Conservation (phyloP, 495 filamentous ascomycete genomes). For the Penicillium paxilli region DNA sequence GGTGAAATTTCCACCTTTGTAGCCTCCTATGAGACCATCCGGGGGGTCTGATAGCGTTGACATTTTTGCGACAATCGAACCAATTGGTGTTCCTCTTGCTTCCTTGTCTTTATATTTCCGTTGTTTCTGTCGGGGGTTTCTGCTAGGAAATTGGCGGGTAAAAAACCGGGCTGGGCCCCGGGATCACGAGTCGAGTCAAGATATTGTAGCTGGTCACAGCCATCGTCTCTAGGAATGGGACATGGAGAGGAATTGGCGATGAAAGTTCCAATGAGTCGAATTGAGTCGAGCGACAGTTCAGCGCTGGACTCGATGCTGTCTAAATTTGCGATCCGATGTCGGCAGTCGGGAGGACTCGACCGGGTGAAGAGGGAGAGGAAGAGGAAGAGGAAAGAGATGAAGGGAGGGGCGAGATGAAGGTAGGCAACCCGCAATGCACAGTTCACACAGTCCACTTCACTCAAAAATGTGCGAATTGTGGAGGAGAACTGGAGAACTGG, state of each 20-base stretch:
- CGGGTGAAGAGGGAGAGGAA: background rate
- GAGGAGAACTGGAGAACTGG: background rate
- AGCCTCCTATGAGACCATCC: constrained; percentile 37
- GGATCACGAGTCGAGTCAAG: background rate
- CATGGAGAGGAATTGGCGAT: background rate
- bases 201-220: background rate
- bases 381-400: background rate
- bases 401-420: background rate
- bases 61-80: too few relatives aligned
- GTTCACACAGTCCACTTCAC: background rate
- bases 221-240: background rate
- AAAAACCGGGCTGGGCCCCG: background rate
- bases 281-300: background rate
- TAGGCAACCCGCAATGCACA: background rate
- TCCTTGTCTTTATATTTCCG: too few relatives aligned
- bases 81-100: too few relatives aligned
- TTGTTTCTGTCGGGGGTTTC: too few relatives aligned
- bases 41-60: constrained; percentile 24
- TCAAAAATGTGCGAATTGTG: background rate
- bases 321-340: background rate
- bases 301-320: background rate
- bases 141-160: background rate
- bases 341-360: background rate
- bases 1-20: constrained; percentile 25
- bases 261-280: background rate